These are phyloP conservation scores for Oryza meyeriana DNA, from an alignment of 176 grass and related monocot species.

Conservation along the genomic window DNA sequence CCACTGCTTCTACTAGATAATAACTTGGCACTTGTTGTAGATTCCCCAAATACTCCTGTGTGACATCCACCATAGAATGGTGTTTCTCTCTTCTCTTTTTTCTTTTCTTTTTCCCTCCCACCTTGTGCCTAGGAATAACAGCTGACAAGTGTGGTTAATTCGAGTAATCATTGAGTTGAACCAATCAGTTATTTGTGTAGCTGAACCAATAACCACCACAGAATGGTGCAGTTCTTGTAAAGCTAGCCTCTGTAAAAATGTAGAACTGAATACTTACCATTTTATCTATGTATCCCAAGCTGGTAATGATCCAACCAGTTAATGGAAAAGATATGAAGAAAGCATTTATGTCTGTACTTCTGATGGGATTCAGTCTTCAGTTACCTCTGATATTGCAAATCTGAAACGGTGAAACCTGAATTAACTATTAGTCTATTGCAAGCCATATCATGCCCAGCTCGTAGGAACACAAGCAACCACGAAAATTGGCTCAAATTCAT, in stretches of 20 bases:
- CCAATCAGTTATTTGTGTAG: constrained; percentile 19
- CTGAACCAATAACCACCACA: constrained; percentile 23
- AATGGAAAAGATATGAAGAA: neutral
- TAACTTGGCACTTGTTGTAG: neutral
- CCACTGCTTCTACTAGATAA: neutral
- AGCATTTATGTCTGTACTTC: neutral
- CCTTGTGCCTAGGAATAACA: constrained; percentile 16
- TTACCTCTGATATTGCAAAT: neutral
- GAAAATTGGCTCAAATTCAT: neutral
- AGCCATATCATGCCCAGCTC: neutral
- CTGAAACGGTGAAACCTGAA: neutral
- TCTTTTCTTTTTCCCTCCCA: neutral
- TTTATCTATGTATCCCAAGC: neutral
- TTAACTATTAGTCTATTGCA: neutral
- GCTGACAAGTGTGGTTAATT: constrained; percentile 18
- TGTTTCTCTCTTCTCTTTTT: neutral
- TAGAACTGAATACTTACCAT: neutral
- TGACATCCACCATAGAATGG: neutral
- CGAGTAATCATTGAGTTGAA: neutral
- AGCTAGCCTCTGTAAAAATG: constrained; percentile 27
- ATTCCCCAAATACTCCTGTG: neutral
- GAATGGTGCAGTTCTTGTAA: constrained; percentile 28
- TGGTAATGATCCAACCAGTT: neutral
- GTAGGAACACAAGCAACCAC: neutral
- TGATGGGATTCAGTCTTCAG: neutral